Evolutionary conservation across 169 alveolate species (phyloP), one percentile per base, ranked within the genome.

Genomic region (Plasmodium malariae): DNA sequence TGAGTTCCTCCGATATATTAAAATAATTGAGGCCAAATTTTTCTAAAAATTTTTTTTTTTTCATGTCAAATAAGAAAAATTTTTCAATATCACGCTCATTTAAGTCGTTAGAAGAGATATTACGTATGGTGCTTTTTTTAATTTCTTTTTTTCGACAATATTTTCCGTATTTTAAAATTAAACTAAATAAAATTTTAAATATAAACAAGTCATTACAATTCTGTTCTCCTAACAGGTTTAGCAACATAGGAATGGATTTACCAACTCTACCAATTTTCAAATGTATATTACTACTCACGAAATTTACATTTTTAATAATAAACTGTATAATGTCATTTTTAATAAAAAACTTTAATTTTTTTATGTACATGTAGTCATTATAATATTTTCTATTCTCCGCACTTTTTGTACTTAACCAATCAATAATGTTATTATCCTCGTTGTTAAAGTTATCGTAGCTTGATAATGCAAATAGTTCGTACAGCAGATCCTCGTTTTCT

Each of bases 251-350:
- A 19, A 65, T 48, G 12, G 68, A 34, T 34, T 59, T 67, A 67
- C 54, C 55, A 12, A 83, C 49, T 43, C 36, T 83, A 1, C 69
- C 69, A 34, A 83, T 83, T 67, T 83, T 67, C 21, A 83, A 59
- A 36, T 26, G 9, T 12, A 45, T 49, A 37, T 83, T 12, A 21
- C 54, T 37, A 51, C 67, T 54, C 11, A 57, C 45, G 0, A 55
- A 51, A 48, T 67, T 51, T 11, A 83, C 67, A 37, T 40, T 68
- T 67, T 34, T 83, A 59, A 40, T 83, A 68, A 83, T 49, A 37
- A 83, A 83, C 21, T 83, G 91, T 67, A 83, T 67, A 34, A 83
- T 36, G 30, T 83, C 91, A 67, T 83, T 83, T n/a, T 67, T 83
- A 11, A 70, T 48, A 83, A 83, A 83, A n/a, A 6, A 67, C 21